Base-by-base conservation (phyloP, 805 yeast genomes). In the Myxozyma geophila region DNA sequence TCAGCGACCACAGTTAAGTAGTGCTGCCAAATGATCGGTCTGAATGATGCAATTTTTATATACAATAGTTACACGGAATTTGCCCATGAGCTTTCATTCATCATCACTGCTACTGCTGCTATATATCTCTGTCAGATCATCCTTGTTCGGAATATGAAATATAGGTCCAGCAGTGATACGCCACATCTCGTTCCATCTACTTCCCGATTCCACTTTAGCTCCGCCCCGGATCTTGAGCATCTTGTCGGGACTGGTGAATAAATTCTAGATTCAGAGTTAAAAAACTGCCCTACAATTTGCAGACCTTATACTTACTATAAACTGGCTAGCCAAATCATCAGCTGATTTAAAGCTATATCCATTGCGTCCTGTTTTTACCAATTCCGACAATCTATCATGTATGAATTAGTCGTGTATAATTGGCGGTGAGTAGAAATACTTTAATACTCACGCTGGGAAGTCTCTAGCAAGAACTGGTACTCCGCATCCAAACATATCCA, bases 401-500 rank as follows among this genome's bases (percentile, higher is more conserved):
- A n/a, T 15, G n/a, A 47, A n/a, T 17, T n/a, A 19, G 10, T 2
- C 21, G 10, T 2, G 10, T n/a, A 33, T 59, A 47, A 54, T n/a
- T 28, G 37, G 15, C 12, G n/a, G 21, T 19, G 2, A 6, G 40
- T 5, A 21, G 8, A 49, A 47, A 43, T 13, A 7, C 8, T 21
- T 6, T 2, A 15, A 17, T 9, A 39, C 69, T 5, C 57, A 81
- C 1, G 96, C 93, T 0, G 88, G 85, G 74, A 90, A 95, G 43
- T 81, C 78, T 62, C 92, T 79, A 0, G 97, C 85, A 1, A 92
- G 79, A 0, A 92, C 98, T 0, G 99, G 99, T 12, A 95, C 78
- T 0, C 98, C 98, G 67, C 95, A 89, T 0, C 99, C 99, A 79
- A 93, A 92, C 83, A 93, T 86, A 72, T 95, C 99, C 6, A 93